Evolutionary conservation across 2,329 filamentous ascomycete species (phyloP).

Genomic region (Rhexocercosporidium sp.): DNA sequence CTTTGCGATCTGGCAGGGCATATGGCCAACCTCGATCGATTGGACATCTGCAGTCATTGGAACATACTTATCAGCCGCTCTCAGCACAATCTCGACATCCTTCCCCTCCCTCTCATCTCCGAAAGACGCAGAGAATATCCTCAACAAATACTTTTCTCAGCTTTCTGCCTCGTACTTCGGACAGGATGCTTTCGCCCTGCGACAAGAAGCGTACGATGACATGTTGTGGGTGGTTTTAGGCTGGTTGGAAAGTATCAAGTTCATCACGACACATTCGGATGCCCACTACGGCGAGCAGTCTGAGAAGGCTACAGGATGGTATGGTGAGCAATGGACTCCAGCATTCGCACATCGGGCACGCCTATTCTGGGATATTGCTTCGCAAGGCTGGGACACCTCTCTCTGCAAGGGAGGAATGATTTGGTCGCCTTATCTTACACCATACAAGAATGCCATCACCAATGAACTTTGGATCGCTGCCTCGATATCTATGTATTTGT

Average conservation of each 20-base stretch:
- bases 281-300: constrained; percentile 60
- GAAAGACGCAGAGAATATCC: constrained; percentile 69
- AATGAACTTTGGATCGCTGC: constrained; percentile 89
- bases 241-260: constrained; percentile 84
- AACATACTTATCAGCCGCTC: constrained; percentile 76
- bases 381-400: constrained; percentile 78
- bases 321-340: constrained; percentile 75
- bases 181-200: constrained; percentile 77
- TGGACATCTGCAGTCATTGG: constrained; percentile 90
- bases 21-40: constrained; percentile 86
- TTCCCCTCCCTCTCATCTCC: constrained; percentile 49
- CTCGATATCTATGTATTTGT: constrained; percentile 85
- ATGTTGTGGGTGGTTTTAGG: constrained; percentile 94
- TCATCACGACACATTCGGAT: constrained; percentile 71
- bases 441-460: constrained; percentile 97
- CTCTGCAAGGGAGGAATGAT: constrained; percentile 88
- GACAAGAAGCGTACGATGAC: constrained; percentile 86
- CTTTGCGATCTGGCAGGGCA: constrained; percentile 78
- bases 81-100: constrained; percentile 72
- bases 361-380: constrained; percentile 83
- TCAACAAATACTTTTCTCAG: constrained; percentile 83
- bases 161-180: constrained; percentile 82
- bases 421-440: constrained; percentile 80
- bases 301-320: constrained; percentile 57
- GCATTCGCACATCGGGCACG: constrained; percentile 83